A percentile compares a stretch with the other conserved stretches of the same genome.
These are phyloP conservation scores for Linum tenue DNA, from an alignment of 345 rosid genomes.

Conservation along the genomic window DNA sequence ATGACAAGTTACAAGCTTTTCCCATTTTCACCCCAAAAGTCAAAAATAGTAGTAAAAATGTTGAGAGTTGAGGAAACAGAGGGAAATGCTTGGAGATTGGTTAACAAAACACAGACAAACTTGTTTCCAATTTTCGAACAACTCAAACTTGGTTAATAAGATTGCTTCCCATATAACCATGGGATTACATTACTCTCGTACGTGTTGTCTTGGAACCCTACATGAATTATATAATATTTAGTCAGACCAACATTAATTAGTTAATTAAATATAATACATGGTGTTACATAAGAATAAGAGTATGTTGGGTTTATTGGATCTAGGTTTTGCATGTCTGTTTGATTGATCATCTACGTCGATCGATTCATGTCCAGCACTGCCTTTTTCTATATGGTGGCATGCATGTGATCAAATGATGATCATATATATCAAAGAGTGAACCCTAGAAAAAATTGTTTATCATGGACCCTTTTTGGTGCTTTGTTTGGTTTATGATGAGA, in stretches of 20 bases:
- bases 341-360: background rate
- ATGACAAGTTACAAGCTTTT: background rate
- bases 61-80: slow-evolving; percentile 7
- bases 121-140: slow-evolving; percentile 4
- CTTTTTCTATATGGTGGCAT: background rate
- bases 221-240: background rate
- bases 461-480: too few relatives aligned
- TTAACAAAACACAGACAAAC: slow-evolving; percentile 18
- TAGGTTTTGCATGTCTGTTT: background rate
- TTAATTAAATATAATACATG: too few relatives aligned
- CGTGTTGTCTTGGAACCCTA: slow-evolving; percentile 18
- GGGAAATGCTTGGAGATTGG: slow-evolving; percentile 15
- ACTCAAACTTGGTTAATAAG: background rate
- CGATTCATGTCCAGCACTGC: background rate
- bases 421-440: too few relatives aligned
- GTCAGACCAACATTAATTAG: background rate
- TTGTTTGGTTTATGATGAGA: too few relatives aligned
- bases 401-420: background rate
- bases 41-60: background rate
- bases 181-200: slow-evolving; percentile 1
- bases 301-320: background rate
- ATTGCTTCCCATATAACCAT: background rate
- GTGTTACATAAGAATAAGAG: too few relatives aligned
- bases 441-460: too few relatives aligned
- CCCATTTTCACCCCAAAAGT: background rate